Conservation (phyloP, 176 grass and related monocot species). For the Areca catechu region DNA sequence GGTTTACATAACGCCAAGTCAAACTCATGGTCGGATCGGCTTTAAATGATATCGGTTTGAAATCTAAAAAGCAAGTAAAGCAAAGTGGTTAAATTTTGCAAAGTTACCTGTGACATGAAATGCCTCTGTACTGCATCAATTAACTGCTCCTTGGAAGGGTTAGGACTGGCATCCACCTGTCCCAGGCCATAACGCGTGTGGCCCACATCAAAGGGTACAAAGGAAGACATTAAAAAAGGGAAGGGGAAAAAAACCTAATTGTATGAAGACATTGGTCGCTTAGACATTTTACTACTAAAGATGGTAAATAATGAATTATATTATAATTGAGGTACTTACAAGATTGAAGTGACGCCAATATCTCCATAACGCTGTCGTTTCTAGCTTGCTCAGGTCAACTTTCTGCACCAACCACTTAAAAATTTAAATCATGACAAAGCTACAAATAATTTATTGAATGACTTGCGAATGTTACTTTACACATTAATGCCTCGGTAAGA, state of each 20-base stretch:
- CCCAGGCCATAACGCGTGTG: slow-evolving; percentile 11
- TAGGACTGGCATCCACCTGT: slow-evolving; percentile 55
- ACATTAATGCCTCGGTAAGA: neutral
- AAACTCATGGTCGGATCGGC: neutral
- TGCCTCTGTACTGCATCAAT: slow-evolving; percentile 77
- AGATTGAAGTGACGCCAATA: slow-evolving; percentile 83
- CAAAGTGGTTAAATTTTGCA: too few species aligned
- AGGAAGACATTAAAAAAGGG: neutral
- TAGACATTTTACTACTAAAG: too few species aligned
- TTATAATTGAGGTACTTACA: slow-evolving; percentile 21
- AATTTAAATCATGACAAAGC: slow-evolving; percentile 2
- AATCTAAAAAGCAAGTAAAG: too few species aligned
- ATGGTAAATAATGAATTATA: too few species aligned
- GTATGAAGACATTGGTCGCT: too few species aligned
- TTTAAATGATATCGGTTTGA: too few species aligned
- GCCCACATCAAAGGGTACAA: neutral
- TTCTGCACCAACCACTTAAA: slow-evolving; percentile 31
- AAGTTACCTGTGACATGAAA: slow-evolving; percentile 63
- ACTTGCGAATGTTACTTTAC: neutral
- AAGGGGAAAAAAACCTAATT: neutral
- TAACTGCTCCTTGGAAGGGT: slow-evolving; percentile 72
- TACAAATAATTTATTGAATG: neutral
- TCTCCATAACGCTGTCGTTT: slow-evolving; percentile 70
- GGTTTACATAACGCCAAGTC: neutral
- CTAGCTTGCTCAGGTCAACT: slow-evolving; percentile 84